Conservation (phyloP, 306 rosid genomes). For the Lithocarpus polystachyus region DNA sequence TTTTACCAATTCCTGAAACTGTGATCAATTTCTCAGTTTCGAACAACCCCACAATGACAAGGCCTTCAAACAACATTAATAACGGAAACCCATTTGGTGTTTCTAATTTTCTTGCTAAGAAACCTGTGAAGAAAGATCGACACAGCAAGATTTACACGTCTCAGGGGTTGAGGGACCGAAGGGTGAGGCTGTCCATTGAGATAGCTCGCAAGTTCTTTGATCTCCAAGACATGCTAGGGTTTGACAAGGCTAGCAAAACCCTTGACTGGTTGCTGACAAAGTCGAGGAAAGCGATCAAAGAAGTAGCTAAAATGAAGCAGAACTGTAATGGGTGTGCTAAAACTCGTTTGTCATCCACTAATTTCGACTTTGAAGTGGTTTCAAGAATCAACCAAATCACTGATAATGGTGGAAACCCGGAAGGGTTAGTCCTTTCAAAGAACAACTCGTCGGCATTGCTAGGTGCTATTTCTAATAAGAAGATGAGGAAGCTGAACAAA, state of each 20-base stretch:
- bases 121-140: conserved; percentile 56
- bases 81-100: conserved; percentile 12
- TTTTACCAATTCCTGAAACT: conserved; percentile 37
- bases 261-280: conserved; percentile 88
- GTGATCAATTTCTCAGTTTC: conserved; percentile 25
- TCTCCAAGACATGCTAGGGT: conserved; percentile 96
- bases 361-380: conserved; percentile 36
- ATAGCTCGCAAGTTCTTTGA: conserved; percentile 90
- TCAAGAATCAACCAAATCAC: conserved; percentile 17
- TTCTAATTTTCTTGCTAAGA: conserved; percentile 34
- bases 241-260: conserved; percentile 90
- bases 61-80: conserved; percentile 10
- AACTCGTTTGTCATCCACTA: conserved; percentile 25
- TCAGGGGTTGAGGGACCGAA: conserved; percentile 81
- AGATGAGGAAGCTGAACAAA: conserved; percentile 31
- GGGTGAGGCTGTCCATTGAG: conserved; percentile 83
- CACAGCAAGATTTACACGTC: conserved; percentile 97
- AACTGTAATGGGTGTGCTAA: not conserved
- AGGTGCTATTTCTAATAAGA: conserved; percentile 14
- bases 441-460: not conserved
- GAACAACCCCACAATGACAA: conserved; percentile 21
- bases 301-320: conserved; percentile 34
- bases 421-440: conserved; percentile 10
- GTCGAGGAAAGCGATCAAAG: conserved; percentile 67
- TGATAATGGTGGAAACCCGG: conserved; percentile 5